phyloP scores from a whole-genome alignment of 1,284 basidiomycete genomes.

The Leccinum huronense region DNA sequence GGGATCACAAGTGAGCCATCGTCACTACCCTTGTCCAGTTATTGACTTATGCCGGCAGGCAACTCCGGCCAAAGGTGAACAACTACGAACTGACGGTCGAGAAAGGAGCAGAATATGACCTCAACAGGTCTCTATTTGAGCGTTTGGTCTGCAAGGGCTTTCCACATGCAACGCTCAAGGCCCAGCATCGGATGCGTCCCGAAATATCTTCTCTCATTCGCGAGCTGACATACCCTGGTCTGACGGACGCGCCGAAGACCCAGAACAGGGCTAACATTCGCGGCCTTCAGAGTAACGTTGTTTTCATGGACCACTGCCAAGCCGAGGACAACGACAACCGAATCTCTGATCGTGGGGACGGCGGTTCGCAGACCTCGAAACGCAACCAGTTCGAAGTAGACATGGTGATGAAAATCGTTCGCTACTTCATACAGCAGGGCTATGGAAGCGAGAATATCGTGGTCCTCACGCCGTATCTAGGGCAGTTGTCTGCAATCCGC shows the following conservation, averaged over 20 bases:
- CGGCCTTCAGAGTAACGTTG: slow-evolving; percentile 53
- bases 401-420: slow-evolving; percentile 63
- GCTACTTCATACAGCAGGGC: slow-evolving; percentile 65
- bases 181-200: slow-evolving; percentile 71
- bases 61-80: slow-evolving; percentile 67
- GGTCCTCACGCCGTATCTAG: slow-evolving; percentile 66
- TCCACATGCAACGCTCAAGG: slow-evolving; percentile 52
- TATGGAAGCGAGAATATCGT: slow-evolving; percentile 59
- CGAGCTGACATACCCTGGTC: slow-evolving; percentile 60
- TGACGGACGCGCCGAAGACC: slow-evolving; percentile 54
- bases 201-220: slow-evolving; percentile 62
- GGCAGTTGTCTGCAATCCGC: slow-evolving; percentile 53
- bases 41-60: slow-evolving; percentile 38
- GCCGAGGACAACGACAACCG: slow-evolving; percentile 48
- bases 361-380: slow-evolving; percentile 52
- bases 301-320: slow-evolving; percentile 58
- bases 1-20: slow-evolving; percentile 60
- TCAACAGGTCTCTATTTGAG: slow-evolving; percentile 65
- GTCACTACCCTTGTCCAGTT: neutral
- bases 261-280: slow-evolving; percentile 47
- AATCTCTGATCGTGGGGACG: slow-evolving; percentile 46
- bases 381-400: slow-evolving; percentile 55
- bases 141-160: slow-evolving; percentile 59
- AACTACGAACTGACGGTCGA: slow-evolving; percentile 62
- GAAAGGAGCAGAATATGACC: slow-evolving; percentile 59